Conservation (phyloP, 2,329 filamentous ascomycete genomes). For the Colletotrichum incanum region DNA sequence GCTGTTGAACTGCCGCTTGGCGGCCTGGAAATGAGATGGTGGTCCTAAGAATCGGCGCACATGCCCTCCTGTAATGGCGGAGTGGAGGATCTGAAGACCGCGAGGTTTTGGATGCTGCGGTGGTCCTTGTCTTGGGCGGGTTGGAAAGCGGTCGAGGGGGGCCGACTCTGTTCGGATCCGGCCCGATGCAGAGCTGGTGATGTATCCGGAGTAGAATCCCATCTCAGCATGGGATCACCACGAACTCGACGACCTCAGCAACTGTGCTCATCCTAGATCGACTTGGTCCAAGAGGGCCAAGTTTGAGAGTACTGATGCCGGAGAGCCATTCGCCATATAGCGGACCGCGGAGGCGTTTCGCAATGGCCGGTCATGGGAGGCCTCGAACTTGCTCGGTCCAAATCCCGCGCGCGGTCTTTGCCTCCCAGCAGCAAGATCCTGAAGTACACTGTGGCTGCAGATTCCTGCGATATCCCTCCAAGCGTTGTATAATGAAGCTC, state of each 20-base stretch:
- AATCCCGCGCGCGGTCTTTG: background rate
- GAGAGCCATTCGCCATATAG: background rate
- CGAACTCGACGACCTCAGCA: background rate
- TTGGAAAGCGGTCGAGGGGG: background rate
- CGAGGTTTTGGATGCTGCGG: background rate
- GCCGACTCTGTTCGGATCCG: background rate
- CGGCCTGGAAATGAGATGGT: background rate
- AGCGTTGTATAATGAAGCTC: background rate
- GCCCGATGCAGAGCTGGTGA: background rate
- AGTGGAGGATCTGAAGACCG: background rate
- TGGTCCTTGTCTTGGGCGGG: slow-evolving; percentile 4
- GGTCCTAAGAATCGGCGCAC: background rate
- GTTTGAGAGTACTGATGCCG: background rate
- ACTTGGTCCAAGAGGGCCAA: background rate
- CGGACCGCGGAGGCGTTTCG: background rate
- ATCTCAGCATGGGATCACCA: background rate
- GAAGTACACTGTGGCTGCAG: background rate
- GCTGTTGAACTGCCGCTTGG: background rate
- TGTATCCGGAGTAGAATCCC: background rate
- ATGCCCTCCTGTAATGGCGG: background rate
- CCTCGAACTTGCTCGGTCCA: too few relatives aligned
- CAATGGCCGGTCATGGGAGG: background rate
- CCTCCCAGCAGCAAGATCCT: background rate
- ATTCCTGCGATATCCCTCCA: too few relatives aligned
- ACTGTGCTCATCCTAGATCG: background rate